Base-by-base conservation (phyloP, 106 monocot genomes). In the Platanthera guangdongensis region DNA sequence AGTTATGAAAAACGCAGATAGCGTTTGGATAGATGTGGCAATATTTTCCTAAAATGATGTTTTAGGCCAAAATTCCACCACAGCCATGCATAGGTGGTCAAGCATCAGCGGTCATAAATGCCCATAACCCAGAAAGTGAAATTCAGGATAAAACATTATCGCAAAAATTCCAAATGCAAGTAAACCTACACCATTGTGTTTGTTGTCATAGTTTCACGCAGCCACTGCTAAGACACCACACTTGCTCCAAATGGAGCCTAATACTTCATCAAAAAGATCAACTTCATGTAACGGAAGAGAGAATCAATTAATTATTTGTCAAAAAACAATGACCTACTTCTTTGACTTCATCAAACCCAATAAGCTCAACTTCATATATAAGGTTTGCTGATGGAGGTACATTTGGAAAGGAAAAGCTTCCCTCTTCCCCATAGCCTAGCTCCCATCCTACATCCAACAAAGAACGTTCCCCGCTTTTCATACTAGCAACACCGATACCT, bases 401-500 rank as follows among this genome's bases (percentile, higher is more conserved):
- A 82, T 97, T 93, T 76, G 96, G 96, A 73, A 97, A 97, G 50
- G 96, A 97, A 82, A 93, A 97, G 75, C 78, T 97, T 75, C 96
- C 96, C 86, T 97, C 96, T 89, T 91, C 74, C 13, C 96, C 96
- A 83, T 93, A 97, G 10, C 90, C 96, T 30, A 93, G 75, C 82
- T 97, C 93, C 96, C 90, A 93, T 11, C 87, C 87, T 8, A 97
- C 96, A 86, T 89, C 87, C 52, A 97, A 73, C 74, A 97, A 70
- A 59, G 93, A 87, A 71, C 86, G 93, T 72, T 97, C 96, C 39
- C 96, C 96, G 60, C 85, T 93, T 79, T 77, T 93, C 96, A 97
- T 97, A 76, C 84, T 93, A 50, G 87, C 85, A 50, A 93, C 78
- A 82, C 96, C 96, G 75, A 97, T 89, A 50, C 80, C 91, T 71